Base-by-base conservation (phyloP, 352 stramenopile species). In the Phytophthora parvispora region DNA sequence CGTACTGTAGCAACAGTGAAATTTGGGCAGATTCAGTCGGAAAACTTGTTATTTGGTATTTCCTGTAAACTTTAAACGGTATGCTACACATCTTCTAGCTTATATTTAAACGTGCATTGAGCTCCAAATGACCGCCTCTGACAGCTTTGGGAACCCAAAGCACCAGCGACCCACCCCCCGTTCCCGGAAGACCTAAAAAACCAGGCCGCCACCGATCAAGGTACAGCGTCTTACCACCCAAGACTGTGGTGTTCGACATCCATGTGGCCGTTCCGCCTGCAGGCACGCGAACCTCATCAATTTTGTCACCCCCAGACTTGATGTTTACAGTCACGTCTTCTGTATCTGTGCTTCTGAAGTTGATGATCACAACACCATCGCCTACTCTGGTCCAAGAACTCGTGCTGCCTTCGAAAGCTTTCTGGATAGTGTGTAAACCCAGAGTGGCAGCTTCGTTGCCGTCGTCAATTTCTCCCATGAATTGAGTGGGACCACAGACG, bases 181-280 rank as follows among this genome's bases (percentile, higher is more conserved):
- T 83, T 8, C 80, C 76, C 32, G 81, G 78, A 28, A 90, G 57
- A 45, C 80, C 77, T 4, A 89, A 64, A 36, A 87, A 66, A 15
- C 69, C 78, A 6, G 73, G 60, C 2, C 84, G 80, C 78, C 78
- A 88, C 43, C 80, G 80, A 61, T 87, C 80, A 60, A 90, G 29
- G 64, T 89, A 90, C 47, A 90, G 25, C 3, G 81, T 92, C 68
- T 90, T 92, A 29, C 81, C 75, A 22, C 79, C 57, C 16, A 86
- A 52, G 0, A 36, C 47, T 4, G 56, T 51, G 28, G 79, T 68
- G 1, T 24, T 73, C 31, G 72, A 74, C 10, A 53, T 77, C 69
- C 69, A 86, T 2, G 50, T 52, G 29, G 65, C 75, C 2, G 45
- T 84, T 13, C 38, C 24, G 9, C 74, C 75, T 22, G 62, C 69